Evolutionary conservation across 192 early-diverging fungal species (phyloP), one percentile per base, ranked within the genome.

Genomic region (Linnemannia zychae): DNA sequence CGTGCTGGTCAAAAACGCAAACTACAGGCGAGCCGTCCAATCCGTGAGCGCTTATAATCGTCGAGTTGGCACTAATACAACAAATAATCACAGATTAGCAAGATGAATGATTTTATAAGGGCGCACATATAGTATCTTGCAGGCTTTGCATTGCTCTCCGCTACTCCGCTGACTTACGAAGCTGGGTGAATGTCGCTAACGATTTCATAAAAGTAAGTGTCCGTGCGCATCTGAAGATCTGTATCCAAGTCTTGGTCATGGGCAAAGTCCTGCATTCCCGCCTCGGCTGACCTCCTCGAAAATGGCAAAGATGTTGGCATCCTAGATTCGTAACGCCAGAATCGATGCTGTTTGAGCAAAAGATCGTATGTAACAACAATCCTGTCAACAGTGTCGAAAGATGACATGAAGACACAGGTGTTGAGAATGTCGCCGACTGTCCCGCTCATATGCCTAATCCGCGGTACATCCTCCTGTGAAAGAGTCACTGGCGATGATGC

Each of bases 21-120:
- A 89, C 46, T 1, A 87, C 71, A 40, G 76, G 72, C 5, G 72
- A 71, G 13, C 85, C 82, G 50, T 85, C 85, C 33, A 74, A 46
- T 0, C 67, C 75, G 60, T 89, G 85, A 7, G 86, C 88, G 24
- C 78, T 80, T 24, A 88, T 86, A 17, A 84, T 74, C 18, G 13
- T 74, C n/a, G 77, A 79, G 22, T 73, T 57, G 22, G 34, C 40
- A 67, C 80, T 79, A 80, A 33, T 52, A 50, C 12, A 16, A 16
- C 22, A 76, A 31, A 52, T 37, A 48, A n/a, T n/a, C n/a, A n/a
- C n/a, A n/a, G n/a, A 9, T 6, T 44, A 44, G 66, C 18, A 24
- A 60, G n/a, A 81, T 18, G n/a, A 6, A 69, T 40, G 57, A 37
- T 66, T 44, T 44, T 17, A 67, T 80, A 47, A 18, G 49, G 34